These are phyloP conservation scores for Chaetomiaceae sp. DNA, from an alignment of 2,329 filamentous ascomycete genomes.

Conservation along the genomic window DNA sequence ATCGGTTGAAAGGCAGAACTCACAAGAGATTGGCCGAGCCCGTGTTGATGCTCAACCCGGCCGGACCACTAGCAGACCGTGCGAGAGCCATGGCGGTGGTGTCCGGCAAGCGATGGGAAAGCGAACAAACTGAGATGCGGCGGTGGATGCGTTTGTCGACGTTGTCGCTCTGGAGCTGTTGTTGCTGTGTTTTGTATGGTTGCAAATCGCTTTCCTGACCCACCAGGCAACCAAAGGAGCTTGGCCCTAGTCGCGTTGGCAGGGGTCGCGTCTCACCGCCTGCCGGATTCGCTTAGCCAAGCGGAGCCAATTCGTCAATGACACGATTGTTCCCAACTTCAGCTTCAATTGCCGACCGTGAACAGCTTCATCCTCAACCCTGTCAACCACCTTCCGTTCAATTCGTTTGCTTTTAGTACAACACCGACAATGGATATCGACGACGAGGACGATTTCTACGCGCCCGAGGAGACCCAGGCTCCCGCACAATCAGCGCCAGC, in stretches of 20 bases:
- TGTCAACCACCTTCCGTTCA: neutral
- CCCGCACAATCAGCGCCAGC: constrained; percentile 28
- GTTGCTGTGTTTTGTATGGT: constrained; percentile 12
- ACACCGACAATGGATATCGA: constrained; percentile 58
- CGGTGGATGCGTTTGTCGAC: constrained; percentile 11
- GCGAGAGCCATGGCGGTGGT: constrained; percentile 18
- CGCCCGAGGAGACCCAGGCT: constrained; percentile 51
- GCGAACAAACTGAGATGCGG: constrained; percentile 6
- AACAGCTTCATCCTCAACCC: neutral
- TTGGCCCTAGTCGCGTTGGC: constrained; percentile 12
- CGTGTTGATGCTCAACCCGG: constrained; percentile 61
- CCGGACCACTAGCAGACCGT: constrained; percentile 56
- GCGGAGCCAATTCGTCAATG: neutral
- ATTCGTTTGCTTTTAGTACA: neutral
- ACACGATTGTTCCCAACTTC: neutral
- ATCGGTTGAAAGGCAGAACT: constrained; percentile 26
- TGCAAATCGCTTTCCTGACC: constrained; percentile 17
- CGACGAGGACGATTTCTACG: constrained; percentile 65
- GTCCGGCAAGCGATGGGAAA: constrained; percentile 2
- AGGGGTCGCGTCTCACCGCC: constrained; percentile 23
- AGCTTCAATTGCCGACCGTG: neutral
- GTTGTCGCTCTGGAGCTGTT: neutral
- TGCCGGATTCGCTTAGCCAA: constrained; percentile 11
- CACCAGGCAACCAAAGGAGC: constrained; percentile 9
- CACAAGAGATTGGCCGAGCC: constrained; percentile 55